Evolutionary conservation across 768 basidiomycete species (phyloP).

Genomic region (Hydnomerulius pinastri): DNA sequence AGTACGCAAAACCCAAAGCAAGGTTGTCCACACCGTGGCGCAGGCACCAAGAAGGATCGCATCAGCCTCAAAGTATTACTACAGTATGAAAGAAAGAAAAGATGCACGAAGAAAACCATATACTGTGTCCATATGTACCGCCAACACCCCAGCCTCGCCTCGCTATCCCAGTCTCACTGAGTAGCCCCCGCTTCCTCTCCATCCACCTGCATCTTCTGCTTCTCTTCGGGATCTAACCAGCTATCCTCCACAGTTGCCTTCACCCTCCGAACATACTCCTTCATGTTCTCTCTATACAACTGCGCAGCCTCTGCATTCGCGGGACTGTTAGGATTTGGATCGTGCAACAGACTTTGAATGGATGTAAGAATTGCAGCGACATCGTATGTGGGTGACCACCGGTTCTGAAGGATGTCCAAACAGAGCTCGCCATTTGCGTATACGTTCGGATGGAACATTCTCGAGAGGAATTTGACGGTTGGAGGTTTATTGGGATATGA

Average conservation of each 20-base stretch:
- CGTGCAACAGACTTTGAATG: slow-evolving; percentile 93
- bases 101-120: background rate
- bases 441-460: slow-evolving; percentile 99
- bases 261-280: slow-evolving; percentile 93
- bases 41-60: background rate
- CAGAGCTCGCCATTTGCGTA: slow-evolving; percentile 98
- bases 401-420: slow-evolving; percentile 96
- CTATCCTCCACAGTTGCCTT: slow-evolving; percentile 94
- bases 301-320: slow-evolving; percentile 99
- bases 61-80: background rate
- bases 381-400: slow-evolving; percentile 99
- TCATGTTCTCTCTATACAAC: slow-evolving; percentile 96
- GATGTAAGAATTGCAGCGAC: slow-evolving; percentile 97
- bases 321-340: slow-evolving; percentile 97
- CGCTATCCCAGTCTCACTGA: background rate
- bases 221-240: slow-evolving; percentile 82
- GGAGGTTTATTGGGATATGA: slow-evolving; percentile 99
- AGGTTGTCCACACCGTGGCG: background rate
- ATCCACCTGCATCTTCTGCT: slow-evolving; percentile 56
- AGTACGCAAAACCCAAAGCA: too few species aligned
- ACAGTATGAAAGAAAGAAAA: slow-evolving; percentile 3
- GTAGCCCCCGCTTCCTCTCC: slow-evolving; percentile 16
- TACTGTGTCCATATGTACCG: slow-evolving; percentile 1
- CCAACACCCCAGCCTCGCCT: background rate
- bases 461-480: slow-evolving; percentile 92